Conservation (phyloP, 1,284 basidiomycete genomes). For the Rhodotorula mucilaginosa region DNA sequence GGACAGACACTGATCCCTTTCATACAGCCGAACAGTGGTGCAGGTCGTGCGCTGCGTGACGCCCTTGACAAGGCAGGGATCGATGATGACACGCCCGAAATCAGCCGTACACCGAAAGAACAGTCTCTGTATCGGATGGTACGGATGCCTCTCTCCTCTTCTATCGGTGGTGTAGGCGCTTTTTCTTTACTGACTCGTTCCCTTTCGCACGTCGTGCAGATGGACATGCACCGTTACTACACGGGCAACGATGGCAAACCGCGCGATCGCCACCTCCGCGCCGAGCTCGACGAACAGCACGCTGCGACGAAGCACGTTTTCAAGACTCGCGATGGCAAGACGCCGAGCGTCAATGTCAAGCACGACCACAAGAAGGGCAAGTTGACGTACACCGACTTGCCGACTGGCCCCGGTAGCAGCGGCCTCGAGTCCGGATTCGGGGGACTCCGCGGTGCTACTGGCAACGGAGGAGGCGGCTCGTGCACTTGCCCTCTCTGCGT, state of each 20-base stretch:
- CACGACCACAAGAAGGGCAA: not conserved
- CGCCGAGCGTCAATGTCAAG: not conserved
- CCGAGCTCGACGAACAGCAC: not conserved
- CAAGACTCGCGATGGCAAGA: not conserved
- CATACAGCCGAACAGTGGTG: too few species aligned
- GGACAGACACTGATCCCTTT: too few species aligned
- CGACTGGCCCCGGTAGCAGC: not conserved
- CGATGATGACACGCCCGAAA: not conserved
- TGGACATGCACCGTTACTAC: not conserved
- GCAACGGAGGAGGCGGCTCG: not conserved
- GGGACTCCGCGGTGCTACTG: not conserved
- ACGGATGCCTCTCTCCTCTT: too few species aligned
- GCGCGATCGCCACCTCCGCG: not conserved
- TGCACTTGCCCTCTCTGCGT: not conserved
- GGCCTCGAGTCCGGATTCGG: not conserved
- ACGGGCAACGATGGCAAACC: not conserved
- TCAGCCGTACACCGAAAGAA: not conserved
- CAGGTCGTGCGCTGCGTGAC: not conserved
- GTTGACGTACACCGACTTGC: not conserved
- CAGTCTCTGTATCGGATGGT: not conserved
- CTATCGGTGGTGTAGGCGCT: too few species aligned
- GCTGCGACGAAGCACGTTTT: conserved; percentile 4
- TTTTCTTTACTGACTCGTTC: too few species aligned
- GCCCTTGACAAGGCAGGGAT: not conserved
- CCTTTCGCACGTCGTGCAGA: not conserved